A percentile compares a stretch with the other conserved stretches of the same genome.
Conservation (phyloP, 2,329 filamentous ascomycete genomes). For the Botryotinia convoluta region DNA sequence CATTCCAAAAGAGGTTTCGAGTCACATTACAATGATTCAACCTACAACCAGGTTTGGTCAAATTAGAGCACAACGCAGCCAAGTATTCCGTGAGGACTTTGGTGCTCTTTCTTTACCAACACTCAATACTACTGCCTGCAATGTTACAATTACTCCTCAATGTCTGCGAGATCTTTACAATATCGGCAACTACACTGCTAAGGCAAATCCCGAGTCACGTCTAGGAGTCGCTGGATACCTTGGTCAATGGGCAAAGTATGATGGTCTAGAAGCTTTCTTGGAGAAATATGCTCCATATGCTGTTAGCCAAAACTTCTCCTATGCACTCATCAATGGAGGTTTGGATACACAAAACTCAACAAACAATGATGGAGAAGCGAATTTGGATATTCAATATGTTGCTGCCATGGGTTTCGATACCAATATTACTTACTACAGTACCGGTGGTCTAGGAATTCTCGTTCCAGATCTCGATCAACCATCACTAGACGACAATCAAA, state of each 20-base stretch:
- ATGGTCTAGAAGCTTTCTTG: conserved; percentile 28
- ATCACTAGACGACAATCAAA: conserved; percentile 51
- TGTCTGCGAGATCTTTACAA: conserved; percentile 40
- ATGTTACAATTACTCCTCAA: conserved; percentile 37
- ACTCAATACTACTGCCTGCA: conserved; percentile 31
- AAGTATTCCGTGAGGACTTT: conserved; percentile 26
- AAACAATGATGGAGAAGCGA: conserved; percentile 39
- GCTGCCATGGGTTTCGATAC: conserved; percentile 51
- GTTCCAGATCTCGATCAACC: conserved; percentile 43
- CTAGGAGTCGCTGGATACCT: conserved; percentile 58
- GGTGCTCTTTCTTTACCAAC: conserved; percentile 30
- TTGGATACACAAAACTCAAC: conserved; percentile 41
- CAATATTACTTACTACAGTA: conserved; percentile 53
- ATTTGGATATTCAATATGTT: conserved; percentile 50
- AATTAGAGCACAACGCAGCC: conserved; percentile 28
- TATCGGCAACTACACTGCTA: conserved; percentile 49
- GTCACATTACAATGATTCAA: conserved; percentile 43
- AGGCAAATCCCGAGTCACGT: conserved; percentile 48
- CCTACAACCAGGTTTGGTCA: conserved; percentile 52
- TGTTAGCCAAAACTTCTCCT: conserved; percentile 32
- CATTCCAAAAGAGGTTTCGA: conserved; percentile 38
- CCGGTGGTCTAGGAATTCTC: conserved; percentile 49
- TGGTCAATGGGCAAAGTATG: conserved; percentile 32
- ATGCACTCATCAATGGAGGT: conserved; percentile 35
- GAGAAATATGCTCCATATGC: conserved; percentile 27